Evolutionary conservation across 2,329 filamentous ascomycete species (phyloP).

Genomic region (Bipolaris victoriae): DNA sequence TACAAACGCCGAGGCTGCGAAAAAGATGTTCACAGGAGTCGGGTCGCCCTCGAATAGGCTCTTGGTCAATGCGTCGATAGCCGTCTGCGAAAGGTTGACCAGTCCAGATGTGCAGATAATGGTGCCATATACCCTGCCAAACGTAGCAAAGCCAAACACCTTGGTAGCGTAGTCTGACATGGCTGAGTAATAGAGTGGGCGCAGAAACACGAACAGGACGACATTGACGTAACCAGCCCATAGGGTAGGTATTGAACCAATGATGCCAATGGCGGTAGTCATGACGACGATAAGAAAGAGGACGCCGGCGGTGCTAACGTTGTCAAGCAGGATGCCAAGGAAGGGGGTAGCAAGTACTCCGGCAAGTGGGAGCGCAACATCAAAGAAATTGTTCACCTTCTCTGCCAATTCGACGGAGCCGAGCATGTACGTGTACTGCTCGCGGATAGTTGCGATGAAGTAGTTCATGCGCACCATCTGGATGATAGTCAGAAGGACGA

Average conservation of each 20-base stretch:
- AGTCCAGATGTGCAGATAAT: constrained; percentile 85
- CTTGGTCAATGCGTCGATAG: constrained; percentile 77
- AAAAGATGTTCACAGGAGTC: constrained; percentile 73
- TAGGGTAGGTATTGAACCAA: constrained; percentile 72
- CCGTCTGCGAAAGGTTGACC: constrained; percentile 81
- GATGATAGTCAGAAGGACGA: constrained; percentile 75
- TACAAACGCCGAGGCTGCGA: constrained; percentile 65
- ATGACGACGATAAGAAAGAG: constrained; percentile 71
- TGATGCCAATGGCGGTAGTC: constrained; percentile 73
- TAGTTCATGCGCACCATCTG: constrained; percentile 76
- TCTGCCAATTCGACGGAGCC: constrained; percentile 64
- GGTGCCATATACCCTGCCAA: constrained; percentile 87
- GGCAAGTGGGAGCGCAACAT: constrained; percentile 79
- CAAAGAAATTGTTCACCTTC: constrained; percentile 80
- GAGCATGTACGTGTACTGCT: constrained; percentile 80
- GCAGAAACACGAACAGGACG: constrained; percentile 78
- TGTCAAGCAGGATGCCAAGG: constrained; percentile 79
- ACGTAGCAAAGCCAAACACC: constrained; percentile 88
- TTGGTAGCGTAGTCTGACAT: constrained; percentile 89
- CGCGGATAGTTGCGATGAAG: constrained; percentile 84
- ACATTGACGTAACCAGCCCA: constrained; percentile 79
- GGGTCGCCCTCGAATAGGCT: constrained; percentile 72
- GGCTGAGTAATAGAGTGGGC: constrained; percentile 88
- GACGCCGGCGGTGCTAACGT: constrained; percentile 72
- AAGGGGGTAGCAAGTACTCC: constrained; percentile 83